Base-by-base conservation (phyloP, 1,284 basidiomycete genomes). In the Rhodofomes roseus region DNA sequence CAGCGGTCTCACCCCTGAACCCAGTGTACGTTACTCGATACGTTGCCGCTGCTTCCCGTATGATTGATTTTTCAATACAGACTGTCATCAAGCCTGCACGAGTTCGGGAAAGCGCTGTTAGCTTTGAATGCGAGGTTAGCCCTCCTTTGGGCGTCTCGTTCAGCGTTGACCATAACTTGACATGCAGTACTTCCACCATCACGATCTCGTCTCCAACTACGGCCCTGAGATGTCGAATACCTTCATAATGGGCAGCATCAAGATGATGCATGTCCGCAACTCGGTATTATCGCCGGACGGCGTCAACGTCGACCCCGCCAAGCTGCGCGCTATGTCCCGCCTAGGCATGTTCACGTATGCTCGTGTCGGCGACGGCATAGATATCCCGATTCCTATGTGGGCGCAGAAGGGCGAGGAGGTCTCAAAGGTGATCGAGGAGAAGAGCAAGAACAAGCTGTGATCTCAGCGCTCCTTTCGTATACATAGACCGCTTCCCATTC, bases 81-180 rank as follows among this genome's bases (percentile, higher is more conserved):
- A 59, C 55, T 11, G 54, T 76, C 41, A 81, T 92, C 55, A 83
- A 82, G 66, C 84, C 87, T 2, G 78, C 88, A 18, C 79, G 87
- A 58, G 88, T 92, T 2, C 82, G 78, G 61, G 90, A 93, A 73
- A 86, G 87, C 62, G 83, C 84, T 2, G 81, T 91, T 60, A 81
- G 82, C 57, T 79, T 92, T 73, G 91, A 92, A 75, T 92, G 89
- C 76, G 80, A 82, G 77, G 83, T 83, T 68, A 55, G 74, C 66
- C 25, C 39, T 36, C 36, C 20, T 55, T 8, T 44, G 39, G 48
- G 25, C 44, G 23, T 27, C 14, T 51, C 55, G 55, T 61, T 31
- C n/a, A 20, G 2, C 12, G 6, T 8, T 43, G 23, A 9, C 34
- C 34, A 40, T 14, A 48, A 5, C 14, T 7, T 29, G 14, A 25